A percentile compares a stretch with the other conserved stretches of the same genome.
Evolutionary conservation across 805 yeast species (phyloP).

Genomic region (Clavispora fructus): DNA sequence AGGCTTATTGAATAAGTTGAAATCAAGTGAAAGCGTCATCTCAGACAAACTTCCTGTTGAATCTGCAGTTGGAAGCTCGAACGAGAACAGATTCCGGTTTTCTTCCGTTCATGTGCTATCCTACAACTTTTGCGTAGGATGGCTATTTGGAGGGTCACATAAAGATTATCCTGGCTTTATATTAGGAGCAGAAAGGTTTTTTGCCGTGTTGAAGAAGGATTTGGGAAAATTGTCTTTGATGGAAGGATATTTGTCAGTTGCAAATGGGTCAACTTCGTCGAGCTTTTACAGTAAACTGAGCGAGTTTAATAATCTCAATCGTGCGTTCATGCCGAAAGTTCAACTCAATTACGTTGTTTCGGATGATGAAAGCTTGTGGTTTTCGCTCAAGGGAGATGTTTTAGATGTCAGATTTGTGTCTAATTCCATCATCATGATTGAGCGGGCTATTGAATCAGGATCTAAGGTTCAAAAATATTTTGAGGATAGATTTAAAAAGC

Average conservation of each 20-base stretch:
- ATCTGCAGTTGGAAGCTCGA: background rate
- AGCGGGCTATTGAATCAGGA: slow-evolving; percentile 45
- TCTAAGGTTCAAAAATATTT: slow-evolving; percentile 36
- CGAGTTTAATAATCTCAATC: slow-evolving; percentile 45
- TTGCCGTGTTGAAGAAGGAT: slow-evolving; percentile 55
- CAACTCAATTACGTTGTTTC: slow-evolving; percentile 47
- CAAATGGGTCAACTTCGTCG: slow-evolving; percentile 52
- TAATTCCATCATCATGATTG: slow-evolving; percentile 49
- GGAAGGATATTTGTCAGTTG: slow-evolving; percentile 67
- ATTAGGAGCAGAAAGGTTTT: slow-evolving; percentile 69
- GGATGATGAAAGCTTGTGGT: slow-evolving; percentile 34
- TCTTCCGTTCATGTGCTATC: slow-evolving; percentile 56
- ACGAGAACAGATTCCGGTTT: slow-evolving; percentile 14
- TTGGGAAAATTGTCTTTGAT: slow-evolving; percentile 64
- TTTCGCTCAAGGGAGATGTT: slow-evolving; percentile 61
- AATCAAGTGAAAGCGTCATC: background rate
- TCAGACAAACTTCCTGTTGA: background rate
- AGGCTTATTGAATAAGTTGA: background rate
- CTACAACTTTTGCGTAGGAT: slow-evolving; percentile 68
- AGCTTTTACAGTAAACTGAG: slow-evolving; percentile 44
- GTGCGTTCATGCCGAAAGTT: slow-evolving; percentile 66
- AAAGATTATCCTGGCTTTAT: slow-evolving; percentile 65
- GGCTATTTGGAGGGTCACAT: slow-evolving; percentile 54
- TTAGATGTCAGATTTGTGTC: slow-evolving; percentile 63
- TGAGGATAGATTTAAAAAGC: slow-evolving; percentile 16